These are phyloP conservation scores for thale cress (Arabidopsis thaliana) DNA, from an alignment of 345 rosid genomes.

Conservation along the genomic window TAIR10.1 NC_003074.8:7574001-7574500, in stretches of 20 bases:
- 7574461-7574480: constrained; percentile 92
- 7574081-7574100: constrained; percentile 72
- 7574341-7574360: constrained; percentile 53
- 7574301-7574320: constrained; percentile 79
- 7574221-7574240: constrained; percentile 64
- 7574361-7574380: constrained; percentile 13
- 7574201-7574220: constrained; percentile 94
- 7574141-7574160: constrained; percentile 72
- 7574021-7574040: background rate
- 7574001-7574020: background rate
- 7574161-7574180: constrained; percentile 66
- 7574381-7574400: background rate
- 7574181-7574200: constrained; percentile 78
- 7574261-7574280: constrained; percentile 73
- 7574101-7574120: constrained; percentile 83
- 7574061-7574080: constrained; percentile 80
- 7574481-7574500: constrained; percentile 91
- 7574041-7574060: constrained; percentile 19
- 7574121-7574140: constrained; percentile 95
- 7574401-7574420: background rate
- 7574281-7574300: constrained; percentile 80
- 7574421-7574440: constrained; percentile 62
- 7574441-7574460: constrained; percentile 68
- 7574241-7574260: constrained; percentile 52
- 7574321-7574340: constrained; percentile 75